Base-by-base conservation (phyloP, 2,329 filamentous ascomycete genomes). In the Seiridium cupressi region DNA sequence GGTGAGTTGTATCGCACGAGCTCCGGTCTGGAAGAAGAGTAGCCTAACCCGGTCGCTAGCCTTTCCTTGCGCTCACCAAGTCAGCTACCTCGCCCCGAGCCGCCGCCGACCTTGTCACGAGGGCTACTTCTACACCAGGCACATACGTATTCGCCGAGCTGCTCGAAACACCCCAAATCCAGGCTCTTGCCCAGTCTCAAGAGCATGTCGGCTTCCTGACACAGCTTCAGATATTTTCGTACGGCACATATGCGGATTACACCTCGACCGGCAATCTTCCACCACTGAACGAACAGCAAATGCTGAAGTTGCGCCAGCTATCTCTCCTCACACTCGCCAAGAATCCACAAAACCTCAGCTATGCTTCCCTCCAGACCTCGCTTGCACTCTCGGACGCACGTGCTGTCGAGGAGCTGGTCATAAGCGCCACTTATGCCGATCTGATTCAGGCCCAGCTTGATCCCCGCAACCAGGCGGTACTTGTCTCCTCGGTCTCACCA, bases 121-220 rank as follows among this genome's bases (percentile, higher is more conserved):
- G 93, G 76, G 95, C 93, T 63, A 98, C 93, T 55, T 93, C 92
- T n/a, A 89, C 89, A 59, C 87, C 91, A 35, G 91, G 93, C 75
- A 96, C 93, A 65, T 99, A 89, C 75, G 84, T 98, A 77, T 99
- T 99, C 79, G 87, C 91, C 66, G 94, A 98, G 78, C 88, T 99
- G n/a, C 87, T 99, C 44, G 84, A 90, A 68, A 87, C 88, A 1
- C 87, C 91, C 0, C 87, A 92, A 68, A 88, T 98, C 66, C 90
- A 95, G 75, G 83, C 85, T 10, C 87, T 98, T 49, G 80, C 81
- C 44, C 73, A 86, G 44, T 73, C 74, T 7, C 72, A 82, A 42
- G 89, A 96, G 54, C 85, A 89, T 68, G 77, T 81, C 2, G 67
- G 78, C 3, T 77, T 92, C 75, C 81, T 95, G 55, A 85, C 80